Evolutionary conservation across 1,139 yeast species (phyloP), one percentile per base, ranked within the genome.

Genomic region (Torulaspora pretoriensis): DNA sequence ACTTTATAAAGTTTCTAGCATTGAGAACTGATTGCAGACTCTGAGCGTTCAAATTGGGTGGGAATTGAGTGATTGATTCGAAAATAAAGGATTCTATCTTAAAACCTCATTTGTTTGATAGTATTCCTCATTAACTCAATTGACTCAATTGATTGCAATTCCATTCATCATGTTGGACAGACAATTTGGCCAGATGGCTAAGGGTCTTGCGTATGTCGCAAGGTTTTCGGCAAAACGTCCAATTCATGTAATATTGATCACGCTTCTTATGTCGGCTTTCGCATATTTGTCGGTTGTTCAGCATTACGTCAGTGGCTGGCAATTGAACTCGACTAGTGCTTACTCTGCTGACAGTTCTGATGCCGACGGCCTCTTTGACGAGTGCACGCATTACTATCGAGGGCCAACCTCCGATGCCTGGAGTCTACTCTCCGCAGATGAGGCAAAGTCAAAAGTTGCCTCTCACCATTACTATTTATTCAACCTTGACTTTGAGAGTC

Each of bases 251-350:
- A 81, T 92, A 48, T 80, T 89, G 41, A 62, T 80, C 51, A 78
- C 90, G 13, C 76, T 94, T 24, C 68, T 88, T 45, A 68, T 87
- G 47, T 95, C 95, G 2, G 83, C 95, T 8, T 71, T 85, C 45
- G 88, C 94, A 9, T 92, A 88, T 66, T 75, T 88, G 55, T 78
- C 92, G 13, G 79, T 88, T 16, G 83, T 89, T 32, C 95, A 87
- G 61, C 83, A 85, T 53, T 86, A 87, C 58, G 73, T 85, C 46
- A 54, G 52, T 47, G 64, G 64, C 25, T 57, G 63, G 59, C 57
- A 59, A 30, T 35, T 59, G 28, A 55, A 55, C 12, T 52, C 61
- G 17, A 35, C 45, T 7, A 48, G 53, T 33, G 46, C 54, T 19
- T 46, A 57, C 40, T 46, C 55, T 8, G 40, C 48, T 7, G 47